phyloP scores from a whole-genome alignment of 2,329 filamentous ascomycete species.

The Ceratocystis huliohia region DNA sequence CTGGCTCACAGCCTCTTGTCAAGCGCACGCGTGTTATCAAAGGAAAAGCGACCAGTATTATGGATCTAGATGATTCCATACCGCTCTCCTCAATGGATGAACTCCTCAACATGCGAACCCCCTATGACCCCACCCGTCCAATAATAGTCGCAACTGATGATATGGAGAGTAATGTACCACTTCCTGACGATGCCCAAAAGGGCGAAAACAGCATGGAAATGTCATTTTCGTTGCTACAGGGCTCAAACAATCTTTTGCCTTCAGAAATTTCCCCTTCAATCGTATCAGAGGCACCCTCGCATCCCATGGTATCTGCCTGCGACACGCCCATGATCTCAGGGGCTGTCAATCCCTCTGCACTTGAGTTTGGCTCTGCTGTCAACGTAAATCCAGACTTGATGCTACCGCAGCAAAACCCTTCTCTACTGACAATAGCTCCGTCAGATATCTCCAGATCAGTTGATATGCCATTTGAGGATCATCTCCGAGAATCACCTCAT shows the following conservation, averaged over 20 bases:
- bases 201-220: neutral
- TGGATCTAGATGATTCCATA: constrained; percentile 17
- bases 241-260: constrained; percentile 7
- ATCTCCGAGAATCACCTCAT: constrained; percentile 14
- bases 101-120: constrained; percentile 16
- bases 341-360: constrained; percentile 27
- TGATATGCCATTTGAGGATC: constrained; percentile 22
- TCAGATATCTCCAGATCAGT: constrained; percentile 29
- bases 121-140: constrained; percentile 19
- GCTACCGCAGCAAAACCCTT: constrained; percentile 11
- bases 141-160: constrained; percentile 18
- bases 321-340: constrained; percentile 17
- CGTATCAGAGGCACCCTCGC: constrained; percentile 27
- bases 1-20: constrained; percentile 17
- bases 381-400: constrained; percentile 5
- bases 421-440: constrained; percentile 28
- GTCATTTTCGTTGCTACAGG: constrained; percentile 9
- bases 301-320: constrained; percentile 16
- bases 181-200: constrained; percentile 5
- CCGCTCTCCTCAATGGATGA: constrained; percentile 19
- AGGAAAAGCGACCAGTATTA: constrained; percentile 1
- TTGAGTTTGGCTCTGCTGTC: constrained; percentile 22
- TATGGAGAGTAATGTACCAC: neutral
- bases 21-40: constrained; percentile 17
- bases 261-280: neutral